These are phyloP conservation scores for Acacia pycnantha DNA, from an alignment of 331 rosid species.

Conservation along the genomic window DNA sequence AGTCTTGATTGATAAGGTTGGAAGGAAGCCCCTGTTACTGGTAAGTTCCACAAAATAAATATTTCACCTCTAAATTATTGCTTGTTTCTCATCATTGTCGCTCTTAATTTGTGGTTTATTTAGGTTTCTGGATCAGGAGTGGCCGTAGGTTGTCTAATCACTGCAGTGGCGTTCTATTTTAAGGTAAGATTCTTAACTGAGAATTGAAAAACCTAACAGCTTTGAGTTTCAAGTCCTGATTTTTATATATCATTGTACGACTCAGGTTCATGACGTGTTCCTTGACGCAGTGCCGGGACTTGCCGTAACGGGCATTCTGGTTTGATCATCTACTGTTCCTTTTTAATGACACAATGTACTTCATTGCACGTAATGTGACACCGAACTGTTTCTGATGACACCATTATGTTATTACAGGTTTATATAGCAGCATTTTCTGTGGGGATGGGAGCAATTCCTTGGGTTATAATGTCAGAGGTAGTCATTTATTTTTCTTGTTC, in stretches of 20 bases:
- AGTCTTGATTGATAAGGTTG: constrained; percentile 62
- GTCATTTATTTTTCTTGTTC: neutral
- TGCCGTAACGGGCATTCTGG: constrained; percentile 77
- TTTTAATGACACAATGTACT: neutral
- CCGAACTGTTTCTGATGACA: constrained; percentile 17
- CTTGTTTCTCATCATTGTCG: neutral
- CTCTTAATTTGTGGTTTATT: constrained; percentile 21
- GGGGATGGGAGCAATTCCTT: constrained; percentile 97
- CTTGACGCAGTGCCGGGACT: constrained; percentile 60
- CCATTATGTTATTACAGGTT: constrained; percentile 36
- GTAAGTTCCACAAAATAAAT: constrained; percentile 34
- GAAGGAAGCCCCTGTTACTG: constrained; percentile 88
- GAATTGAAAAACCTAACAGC: constrained; percentile 2
- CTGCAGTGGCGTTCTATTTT: constrained; percentile 77
- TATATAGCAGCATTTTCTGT: constrained; percentile 72
- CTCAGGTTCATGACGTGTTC: constrained; percentile 60
- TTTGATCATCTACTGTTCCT: constrained; percentile 28
- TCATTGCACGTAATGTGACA: constrained; percentile 13
- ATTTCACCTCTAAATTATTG: constrained; percentile 10
- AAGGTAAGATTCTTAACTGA: constrained; percentile 48
- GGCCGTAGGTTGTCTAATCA: constrained; percentile 57
- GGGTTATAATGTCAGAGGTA: constrained; percentile 93
- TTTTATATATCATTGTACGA: neutral
- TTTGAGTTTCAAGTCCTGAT: constrained; percentile 9
- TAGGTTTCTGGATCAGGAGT: constrained; percentile 79